Conservation (phyloP, 1,284 basidiomycete species). For the Austroboletus sp. region DNA sequence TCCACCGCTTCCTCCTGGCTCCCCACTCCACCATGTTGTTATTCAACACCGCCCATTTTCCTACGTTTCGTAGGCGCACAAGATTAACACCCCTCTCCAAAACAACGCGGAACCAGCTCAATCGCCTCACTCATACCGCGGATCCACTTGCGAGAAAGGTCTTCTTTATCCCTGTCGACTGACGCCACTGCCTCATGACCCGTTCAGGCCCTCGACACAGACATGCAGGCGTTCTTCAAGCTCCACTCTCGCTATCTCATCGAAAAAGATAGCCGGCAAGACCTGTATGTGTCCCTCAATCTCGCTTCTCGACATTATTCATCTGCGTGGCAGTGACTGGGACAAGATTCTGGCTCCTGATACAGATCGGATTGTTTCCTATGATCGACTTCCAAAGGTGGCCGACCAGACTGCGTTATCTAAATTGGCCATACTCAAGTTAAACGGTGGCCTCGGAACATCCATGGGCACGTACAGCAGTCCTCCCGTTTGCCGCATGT, state of each 20-base stretch:
- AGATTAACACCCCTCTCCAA: constrained; percentile 47
- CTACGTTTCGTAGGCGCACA: constrained; percentile 21
- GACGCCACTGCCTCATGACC: constrained; percentile 2
- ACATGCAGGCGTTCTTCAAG: constrained; percentile 97
- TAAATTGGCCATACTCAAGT: constrained; percentile 95
- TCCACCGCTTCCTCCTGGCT: constrained; percentile 22
- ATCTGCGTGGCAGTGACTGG: constrained; percentile 66
- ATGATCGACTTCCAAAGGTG: constrained; percentile 62
- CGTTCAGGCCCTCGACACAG: constrained; percentile 75
- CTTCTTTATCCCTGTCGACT: constrained; percentile 30
- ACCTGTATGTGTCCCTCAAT: constrained; percentile 61
- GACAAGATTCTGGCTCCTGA: constrained; percentile 90
- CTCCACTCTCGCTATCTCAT: constrained; percentile 94
- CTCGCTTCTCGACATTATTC: constrained; percentile 11
- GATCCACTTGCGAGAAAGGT: constrained; percentile 81
- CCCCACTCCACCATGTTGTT: constrained; percentile 15
- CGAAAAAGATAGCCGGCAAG: constrained; percentile 84
- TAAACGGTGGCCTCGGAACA: constrained; percentile 95
- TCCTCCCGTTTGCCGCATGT: constrained; percentile 2
- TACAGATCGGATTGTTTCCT: constrained; percentile 84
- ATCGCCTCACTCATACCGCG: constrained; percentile 84
- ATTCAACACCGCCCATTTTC: constrained; percentile 17
- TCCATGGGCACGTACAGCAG: constrained; percentile 66
- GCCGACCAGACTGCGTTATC: constrained; percentile 67
- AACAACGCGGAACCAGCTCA: constrained; percentile 94